Evolutionary conservation across 768 basidiomycete species (phyloP), one percentile per base, ranked within the genome.

Genomic region (Flagelloscypha sp.): DNA sequence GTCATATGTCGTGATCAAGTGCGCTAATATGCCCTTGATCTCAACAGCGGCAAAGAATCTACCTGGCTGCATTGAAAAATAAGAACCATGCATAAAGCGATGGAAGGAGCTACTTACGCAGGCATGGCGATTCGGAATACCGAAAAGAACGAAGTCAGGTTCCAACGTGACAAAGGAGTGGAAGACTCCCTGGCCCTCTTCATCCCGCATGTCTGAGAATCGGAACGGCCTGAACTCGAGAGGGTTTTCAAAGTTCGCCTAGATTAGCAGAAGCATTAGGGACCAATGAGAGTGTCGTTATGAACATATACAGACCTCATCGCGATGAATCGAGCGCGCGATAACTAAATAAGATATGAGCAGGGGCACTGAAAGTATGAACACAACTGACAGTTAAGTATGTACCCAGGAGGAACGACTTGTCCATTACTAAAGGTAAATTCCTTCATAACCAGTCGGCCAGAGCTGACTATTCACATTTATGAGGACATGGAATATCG

Each of bases 21-120:
- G 49, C 6, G 59, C 46, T 36, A 65, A 47, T 45, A 65, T 54
- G 8, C 57, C 48, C 36, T 69, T 67, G 12, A 64, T 45, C 32
- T 59, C 57, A 31, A 48, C 56, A 3, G 58, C 54, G 1, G 64
- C 63, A 33, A 68, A 62, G 46, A 65, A 65, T 7, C 67, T 54
- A 1, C 66, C 67, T 21, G 67, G 63, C n/a, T n/a, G n/a, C n/a
- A n/a, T n/a, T n/a, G n/a, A n/a, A n/a, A n/a, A n/a, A n/a, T n/a
- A n/a, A n/a, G n/a, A n/a, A n/a, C n/a, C n/a, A n/a, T n/a, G n/a
- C n/a, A n/a, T n/a, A n/a, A n/a, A n/a, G n/a, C n/a, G n/a, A n/a
- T n/a, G n/a, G n/a, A n/a, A n/a, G n/a, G n/a, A n/a, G n/a, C n/a
- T n/a, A n/a, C n/a, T n/a, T n/a, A n/a, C n/a, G n/a, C n/a, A n/a